Percentiles rank a stretch among this genome's conserved stretches.
These are phyloP conservation scores for Euphorbia tirucalli DNA, from an alignment of 345 rosid species.

Conservation along the genomic window DNA sequence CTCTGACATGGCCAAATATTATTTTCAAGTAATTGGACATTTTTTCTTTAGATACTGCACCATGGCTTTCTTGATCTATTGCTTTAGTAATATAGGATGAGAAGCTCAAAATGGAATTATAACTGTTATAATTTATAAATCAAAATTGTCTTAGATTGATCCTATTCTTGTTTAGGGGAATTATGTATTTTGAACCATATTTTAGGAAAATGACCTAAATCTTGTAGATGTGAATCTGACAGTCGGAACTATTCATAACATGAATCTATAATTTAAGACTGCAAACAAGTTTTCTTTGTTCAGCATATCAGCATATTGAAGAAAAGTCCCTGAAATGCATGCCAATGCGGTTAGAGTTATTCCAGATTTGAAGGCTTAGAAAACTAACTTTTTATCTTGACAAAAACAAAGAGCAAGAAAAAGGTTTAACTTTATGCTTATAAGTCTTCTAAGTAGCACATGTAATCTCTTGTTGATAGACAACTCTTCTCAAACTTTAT, in stretches of 20 bases:
- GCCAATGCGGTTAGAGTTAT: neutral
- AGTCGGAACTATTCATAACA: neutral
- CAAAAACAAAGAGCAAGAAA: too few relatives aligned
- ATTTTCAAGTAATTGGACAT: neutral
- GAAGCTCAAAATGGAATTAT: neutral
- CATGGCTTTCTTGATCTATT: neutral
- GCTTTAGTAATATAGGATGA: neutral
- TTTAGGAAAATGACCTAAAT: slow-evolving; percentile 3
- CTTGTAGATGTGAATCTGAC: neutral
- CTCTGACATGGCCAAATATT: neutral
- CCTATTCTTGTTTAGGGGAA: neutral
- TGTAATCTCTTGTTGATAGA: neutral
- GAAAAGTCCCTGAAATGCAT: neutral
- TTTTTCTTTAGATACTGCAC: neutral
- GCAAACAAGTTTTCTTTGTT: slow-evolving; percentile 2
- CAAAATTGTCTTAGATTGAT: neutral
- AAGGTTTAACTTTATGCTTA: neutral
- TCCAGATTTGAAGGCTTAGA: neutral
- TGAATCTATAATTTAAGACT: neutral
- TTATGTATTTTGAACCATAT: neutral
- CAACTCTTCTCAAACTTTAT: neutral
- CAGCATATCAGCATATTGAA: neutral
- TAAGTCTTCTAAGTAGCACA: neutral
- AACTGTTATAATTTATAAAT: neutral
- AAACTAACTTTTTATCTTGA: neutral